Evolutionary conservation across 2,329 filamentous ascomycete genomes (phyloP), one percentile per base, ranked within the genome.

Genomic region (Aspergillus niger): DNA sequence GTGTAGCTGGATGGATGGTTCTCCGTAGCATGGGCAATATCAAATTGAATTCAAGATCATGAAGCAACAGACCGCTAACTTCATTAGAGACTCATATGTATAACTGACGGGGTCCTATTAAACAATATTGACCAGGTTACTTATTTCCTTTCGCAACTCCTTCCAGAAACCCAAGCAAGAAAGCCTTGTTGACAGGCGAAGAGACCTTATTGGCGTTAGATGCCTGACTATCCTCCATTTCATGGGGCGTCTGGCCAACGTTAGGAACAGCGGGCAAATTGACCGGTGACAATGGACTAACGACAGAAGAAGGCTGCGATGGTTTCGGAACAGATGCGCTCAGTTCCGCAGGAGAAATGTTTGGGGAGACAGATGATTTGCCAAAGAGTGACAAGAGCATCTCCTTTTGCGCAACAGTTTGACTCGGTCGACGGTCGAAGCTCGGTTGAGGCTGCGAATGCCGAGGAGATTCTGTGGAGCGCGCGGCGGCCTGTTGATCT

Each of bases 81-180:
- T 11, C 13, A 36, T 41, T 32, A 5, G 8, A 22, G 13, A 20
- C 36, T 8, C 24, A 17, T 49, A 49, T 13, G 24, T 24, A 47
- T 22, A 22, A 8, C 10, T 17, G 13, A 24, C 2, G 13, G 43
- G 24, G 3, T 11, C n/a, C 15, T 26, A 38, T 55, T 13, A 41
- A 55, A 20, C 8, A 28, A 47, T 20, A 36, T 32, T 15, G 20
- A 44, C 11, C 15, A 22, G 7, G 20, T 72, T 63, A 78, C 62
- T 71, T 74, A 57, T 72, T 75, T 32, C 75, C 77, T 63, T 81
- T 80, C 2, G 77, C 79, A 60, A 84, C 80, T 59, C 80, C 80
- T 64, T 91, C 86, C 68, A 96, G 77, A 71, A 92, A 95, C 8
- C 85, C 89, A 55, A 95, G 80, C 71, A 96, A 77, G 69, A 95